Evolutionary conservation across 2,329 filamentous ascomycete genomes (phyloP).

Genomic region (Alternaria sp.): DNA sequence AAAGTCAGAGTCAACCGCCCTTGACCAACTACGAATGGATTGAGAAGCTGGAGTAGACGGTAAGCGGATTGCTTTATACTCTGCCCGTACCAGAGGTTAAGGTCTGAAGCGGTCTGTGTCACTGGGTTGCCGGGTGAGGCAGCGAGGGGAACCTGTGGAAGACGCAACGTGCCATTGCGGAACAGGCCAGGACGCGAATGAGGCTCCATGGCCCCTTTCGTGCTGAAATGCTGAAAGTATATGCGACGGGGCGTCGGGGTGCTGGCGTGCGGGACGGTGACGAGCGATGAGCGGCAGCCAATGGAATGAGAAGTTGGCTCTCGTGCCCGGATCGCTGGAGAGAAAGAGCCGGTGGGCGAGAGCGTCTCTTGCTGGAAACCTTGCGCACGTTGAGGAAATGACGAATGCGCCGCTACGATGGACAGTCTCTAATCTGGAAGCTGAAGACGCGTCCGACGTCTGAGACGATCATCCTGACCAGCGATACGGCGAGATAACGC

Average conservation of each 20-base stretch:
- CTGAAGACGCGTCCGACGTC: constrained; percentile 22
- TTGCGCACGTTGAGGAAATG: constrained; percentile 41
- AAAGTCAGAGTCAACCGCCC: constrained; percentile 31
- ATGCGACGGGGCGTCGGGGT: constrained; percentile 41
- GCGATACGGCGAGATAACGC: constrained; percentile 24
- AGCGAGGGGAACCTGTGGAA: constrained; percentile 49
- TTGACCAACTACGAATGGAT: constrained; percentile 37
- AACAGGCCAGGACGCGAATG: constrained; percentile 45
- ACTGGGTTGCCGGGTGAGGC: constrained; percentile 35
- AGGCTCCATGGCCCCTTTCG: constrained; percentile 47
- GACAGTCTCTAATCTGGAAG: constrained; percentile 29
- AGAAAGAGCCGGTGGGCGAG: constrained; percentile 39
- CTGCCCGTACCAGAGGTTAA: constrained; percentile 30
- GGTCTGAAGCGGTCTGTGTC: constrained; percentile 39
- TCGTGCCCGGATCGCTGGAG: constrained; percentile 47
- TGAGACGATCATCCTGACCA: constrained; percentile 32
- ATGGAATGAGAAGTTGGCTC: constrained; percentile 39
- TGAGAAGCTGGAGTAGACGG: constrained; percentile 33
- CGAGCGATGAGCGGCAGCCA: constrained; percentile 36
- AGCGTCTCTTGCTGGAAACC: constrained; percentile 36
- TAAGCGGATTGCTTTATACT: constrained; percentile 41
- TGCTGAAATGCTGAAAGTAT: constrained; percentile 48
- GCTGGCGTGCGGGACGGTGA: constrained; percentile 34
- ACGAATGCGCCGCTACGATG: constrained; percentile 37
- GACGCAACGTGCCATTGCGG: constrained; percentile 46